Conservation (phyloP, 2,329 filamentous ascomycete species). For the Alternaria longipes region DNA sequence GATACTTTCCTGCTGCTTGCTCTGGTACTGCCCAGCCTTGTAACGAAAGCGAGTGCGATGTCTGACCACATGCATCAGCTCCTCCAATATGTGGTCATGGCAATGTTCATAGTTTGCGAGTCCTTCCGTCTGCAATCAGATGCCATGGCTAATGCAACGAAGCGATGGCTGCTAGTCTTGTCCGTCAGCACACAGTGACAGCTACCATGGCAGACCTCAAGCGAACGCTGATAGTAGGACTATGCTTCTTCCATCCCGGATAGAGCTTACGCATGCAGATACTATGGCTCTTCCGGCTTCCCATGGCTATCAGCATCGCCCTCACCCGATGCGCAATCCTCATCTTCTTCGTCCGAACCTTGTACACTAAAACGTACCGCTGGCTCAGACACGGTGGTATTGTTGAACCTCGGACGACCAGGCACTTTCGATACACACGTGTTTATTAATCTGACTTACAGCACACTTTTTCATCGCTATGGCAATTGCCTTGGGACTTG, state of each 20-base stretch:
- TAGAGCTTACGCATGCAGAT: slow-evolving; percentile 26
- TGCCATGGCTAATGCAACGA: slow-evolving; percentile 12
- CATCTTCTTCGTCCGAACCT: slow-evolving; percentile 37
- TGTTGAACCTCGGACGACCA: not conserved
- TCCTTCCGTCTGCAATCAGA: slow-evolving; percentile 4
- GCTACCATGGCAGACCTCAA: slow-evolving; percentile 18
- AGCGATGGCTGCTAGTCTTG: slow-evolving; percentile 29
- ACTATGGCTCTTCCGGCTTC: slow-evolving; percentile 33
- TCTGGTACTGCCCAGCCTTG: slow-evolving; percentile 20
- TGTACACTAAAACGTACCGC: slow-evolving; percentile 30
- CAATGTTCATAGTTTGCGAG: slow-evolving; percentile 27
- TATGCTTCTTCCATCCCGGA: not conserved
- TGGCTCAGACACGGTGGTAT: slow-evolving; percentile 35
- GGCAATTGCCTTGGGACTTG: slow-evolving; percentile 21
- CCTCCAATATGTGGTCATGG: slow-evolving; percentile 27
- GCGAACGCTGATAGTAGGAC: slow-evolving; percentile 27
- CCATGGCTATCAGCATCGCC: slow-evolving; percentile 28
- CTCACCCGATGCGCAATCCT: slow-evolving; percentile 34
- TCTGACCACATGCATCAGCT: slow-evolving; percentile 19
- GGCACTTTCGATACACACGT: not conserved
- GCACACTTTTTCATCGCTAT: slow-evolving; percentile 27
- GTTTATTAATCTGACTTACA: slow-evolving; percentile 26
- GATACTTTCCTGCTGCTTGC: slow-evolving; percentile 35
- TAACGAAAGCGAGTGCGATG: not conserved
- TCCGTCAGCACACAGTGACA: slow-evolving; percentile 19